Evolutionary conservation across 139 green algal genomes (phyloP), one percentile per base, ranked within the genome.

Genomic region (Gonium pectorale): DNA sequence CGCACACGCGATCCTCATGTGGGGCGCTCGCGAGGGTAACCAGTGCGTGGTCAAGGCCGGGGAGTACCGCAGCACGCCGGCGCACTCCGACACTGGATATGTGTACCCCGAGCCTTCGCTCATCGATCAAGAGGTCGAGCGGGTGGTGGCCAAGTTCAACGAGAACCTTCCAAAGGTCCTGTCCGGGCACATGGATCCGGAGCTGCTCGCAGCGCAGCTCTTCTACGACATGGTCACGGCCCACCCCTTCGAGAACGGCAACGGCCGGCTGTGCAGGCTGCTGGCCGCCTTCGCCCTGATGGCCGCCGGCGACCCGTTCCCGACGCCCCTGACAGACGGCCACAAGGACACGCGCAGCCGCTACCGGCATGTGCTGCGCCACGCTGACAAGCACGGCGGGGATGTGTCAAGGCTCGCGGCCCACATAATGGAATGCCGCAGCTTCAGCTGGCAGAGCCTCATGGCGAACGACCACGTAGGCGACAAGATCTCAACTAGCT

Each of bases 231-330:
- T 89, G 51, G 31, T 89, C 29, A 81, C 43, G 26, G 35, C 83
- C 27, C 85, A 89, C 78, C 85, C 85, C 5, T 89, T 89, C 60
- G 17, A 67, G 49, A 62, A 88, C 64, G 83, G 83, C 35, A 88
- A 88, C 17, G 83, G 83, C 2, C 72, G 78, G 27, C 69, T 86
- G 59, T 86, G 85, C 78, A 43, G 69, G 77, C 46, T 89, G 77
- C 71, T 86, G 44, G 85, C 66, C 0, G 35, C 78, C 1, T 89
- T 83, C 33, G 78, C 77, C 21, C 33, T 63, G 49, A n/a, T 26
- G 49, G 59, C 59, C 37, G 69, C 68, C 54, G 85, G 85, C 24
- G 66, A 80, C 9, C 85, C 85, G 27, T 89, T 89, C 60, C 49
- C 78, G 21, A 2, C 83, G 26, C 4, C 54, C 78, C 21, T 89